These are phyloP conservation scores for Penicillium sp. DNA, from an alignment of 2,329 filamentous ascomycete species.

Conservation along the genomic window DNA sequence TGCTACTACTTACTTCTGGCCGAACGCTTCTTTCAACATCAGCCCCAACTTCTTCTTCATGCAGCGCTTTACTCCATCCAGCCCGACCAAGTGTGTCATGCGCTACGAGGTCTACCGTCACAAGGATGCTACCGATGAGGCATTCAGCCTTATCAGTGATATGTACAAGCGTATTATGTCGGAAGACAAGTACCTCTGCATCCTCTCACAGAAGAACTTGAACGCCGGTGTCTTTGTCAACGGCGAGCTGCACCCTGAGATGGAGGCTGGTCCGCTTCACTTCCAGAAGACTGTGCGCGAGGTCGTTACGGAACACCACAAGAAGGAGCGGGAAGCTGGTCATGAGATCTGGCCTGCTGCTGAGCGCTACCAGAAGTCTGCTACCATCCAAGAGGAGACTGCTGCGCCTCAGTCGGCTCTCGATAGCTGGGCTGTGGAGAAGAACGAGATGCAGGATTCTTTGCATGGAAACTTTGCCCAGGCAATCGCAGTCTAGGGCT, in stretches of 20 bases:
- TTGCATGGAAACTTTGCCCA: constrained; percentile 5
- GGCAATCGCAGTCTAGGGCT: constrained; percentile 10
- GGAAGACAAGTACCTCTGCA: constrained; percentile 66
- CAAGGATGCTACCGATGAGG: constrained; percentile 59
- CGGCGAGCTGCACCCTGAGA: constrained; percentile 61
- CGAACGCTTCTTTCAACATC: constrained; percentile 37
- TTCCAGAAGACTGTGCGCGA: constrained; percentile 58
- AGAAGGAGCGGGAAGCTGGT: constrained; percentile 46
- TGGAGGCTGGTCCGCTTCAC: constrained; percentile 60
- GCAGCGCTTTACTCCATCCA: constrained; percentile 61
- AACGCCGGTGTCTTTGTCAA: constrained; percentile 63
- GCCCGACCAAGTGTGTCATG: constrained; percentile 56
- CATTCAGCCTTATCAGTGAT: constrained; percentile 58
- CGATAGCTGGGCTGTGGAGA: constrained; percentile 7
- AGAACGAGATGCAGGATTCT: constrained; percentile 10
- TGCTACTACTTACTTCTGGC: constrained; percentile 34
- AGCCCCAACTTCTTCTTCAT: constrained; percentile 64
- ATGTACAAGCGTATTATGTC: constrained; percentile 67
- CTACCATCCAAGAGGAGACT: constrained; percentile 22
- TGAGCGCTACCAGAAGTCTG: constrained; percentile 17
- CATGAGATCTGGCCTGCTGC: constrained; percentile 56
- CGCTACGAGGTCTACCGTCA: constrained; percentile 66
- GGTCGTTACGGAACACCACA: constrained; percentile 48
- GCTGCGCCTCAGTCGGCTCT: constrained; percentile 18
- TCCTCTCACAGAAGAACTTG: constrained; percentile 60